Evolutionary conservation across 2,329 filamentous ascomycete genomes (phyloP), one percentile per base, ranked within the genome.

Genomic region (Diplodia scrobiculata): DNA sequence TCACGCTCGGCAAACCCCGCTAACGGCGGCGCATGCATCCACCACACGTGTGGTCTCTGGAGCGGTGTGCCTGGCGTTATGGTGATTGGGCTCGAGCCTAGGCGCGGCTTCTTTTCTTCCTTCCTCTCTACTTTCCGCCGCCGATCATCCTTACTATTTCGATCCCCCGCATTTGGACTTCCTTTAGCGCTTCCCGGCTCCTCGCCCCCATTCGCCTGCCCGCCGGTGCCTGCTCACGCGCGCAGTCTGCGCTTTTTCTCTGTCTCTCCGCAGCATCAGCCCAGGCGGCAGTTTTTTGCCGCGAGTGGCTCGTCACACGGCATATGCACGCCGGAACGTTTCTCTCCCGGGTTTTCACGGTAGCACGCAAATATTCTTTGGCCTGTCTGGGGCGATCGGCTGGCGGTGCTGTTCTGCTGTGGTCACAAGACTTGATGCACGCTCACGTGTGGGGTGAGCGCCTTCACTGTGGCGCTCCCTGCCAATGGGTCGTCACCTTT

Each of bases 1-100:
- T 66, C 53, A 66, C 53, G 7, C 52, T 65, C 14, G 38, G 32
- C 5, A 62, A 62, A 29, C n/a, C 36, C 29, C 58, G 58, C 58
- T 48, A 62, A 27, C 27, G 14, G 34, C 34, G 34, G 34, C 34
- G 34, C 41, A 32, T 19, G 25, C 17, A 19, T n/a, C 14, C 13
- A 9, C 7, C 34, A 27, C 55, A 60, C 41, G 55, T 47, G 55
- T 41, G n/a, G 38, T 32, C 19, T 45, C 17, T 45, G 32, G 19
- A 14, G 55, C 41, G 55, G 55, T 58, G 54, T 58, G 52, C 50
- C 25, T 29, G 34, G 32, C 25, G 34, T 41, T 41, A 9, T 45
- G n/a, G 21, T 32, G 25, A 25, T 58, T 36, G 17, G 45, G 58
- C 27, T 50, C 13, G 45, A 32, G 58, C 27, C 58, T 62, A 62